Percentiles rank a stretch among this genome's conserved stretches.
Evolutionary conservation across 306 rosid genomes (phyloP).

Genomic region (Trichosanthes truncata): DNA sequence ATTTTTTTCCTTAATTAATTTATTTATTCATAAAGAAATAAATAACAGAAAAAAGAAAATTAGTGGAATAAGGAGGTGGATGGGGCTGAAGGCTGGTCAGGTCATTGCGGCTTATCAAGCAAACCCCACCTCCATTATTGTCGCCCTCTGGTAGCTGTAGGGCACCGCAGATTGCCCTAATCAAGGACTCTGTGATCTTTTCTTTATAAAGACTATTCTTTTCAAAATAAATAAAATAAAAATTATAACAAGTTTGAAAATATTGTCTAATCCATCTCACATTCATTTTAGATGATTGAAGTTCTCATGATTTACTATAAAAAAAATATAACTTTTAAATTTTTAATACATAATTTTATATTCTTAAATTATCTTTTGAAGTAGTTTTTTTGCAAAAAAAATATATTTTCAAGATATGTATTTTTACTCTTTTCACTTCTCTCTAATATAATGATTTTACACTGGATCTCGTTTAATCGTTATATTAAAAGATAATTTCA

Average conservation of each 20-base stretch:
- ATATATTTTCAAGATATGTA: too few species aligned
- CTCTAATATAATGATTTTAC: background rate
- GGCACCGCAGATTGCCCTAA: background rate
- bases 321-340: background rate
- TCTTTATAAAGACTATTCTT: background rate
- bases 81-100: background rate
- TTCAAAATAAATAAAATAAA: background rate
- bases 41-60: background rate
- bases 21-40: background rate
- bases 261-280: background rate
- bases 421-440: too few species aligned
- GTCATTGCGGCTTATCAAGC: background rate
- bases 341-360: background rate
- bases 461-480: background rate
- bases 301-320: background rate
- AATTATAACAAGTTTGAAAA: background rate
- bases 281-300: background rate
- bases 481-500: background rate
- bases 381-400: too few species aligned
- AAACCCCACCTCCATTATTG: conserved; percentile 3
- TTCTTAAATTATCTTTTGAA: too few species aligned
- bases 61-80: background rate
- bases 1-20: too few species aligned
- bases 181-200: background rate
- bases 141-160: background rate